These are phyloP conservation scores for Piloderma croceum DNA, from an alignment of 768 basidiomycete genomes.

Conservation along the genomic window DNA sequence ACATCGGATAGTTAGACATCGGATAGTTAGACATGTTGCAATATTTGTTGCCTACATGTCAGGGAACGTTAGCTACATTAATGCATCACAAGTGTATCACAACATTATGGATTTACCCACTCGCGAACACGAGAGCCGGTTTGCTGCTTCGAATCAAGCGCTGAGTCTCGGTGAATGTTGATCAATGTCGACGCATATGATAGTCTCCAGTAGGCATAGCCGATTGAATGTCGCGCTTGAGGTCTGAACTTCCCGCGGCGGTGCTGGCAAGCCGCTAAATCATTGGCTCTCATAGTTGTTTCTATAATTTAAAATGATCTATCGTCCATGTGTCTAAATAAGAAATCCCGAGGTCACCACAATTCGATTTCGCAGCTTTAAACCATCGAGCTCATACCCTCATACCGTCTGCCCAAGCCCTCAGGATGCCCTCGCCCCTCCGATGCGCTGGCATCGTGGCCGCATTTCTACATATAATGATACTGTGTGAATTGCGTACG, in stretches of 20 bases:
- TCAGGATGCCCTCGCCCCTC: conserved; percentile 58
- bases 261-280: neutral
- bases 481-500: conserved; percentile 62
- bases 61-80: neutral
- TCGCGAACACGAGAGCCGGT: neutral
- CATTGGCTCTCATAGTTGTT: neutral
- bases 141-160: neutral
- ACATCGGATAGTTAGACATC: neutral
- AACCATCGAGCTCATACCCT: neutral
- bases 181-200: too few relatives aligned
- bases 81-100: neutral
- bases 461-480: conserved; percentile 66
- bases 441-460: conserved; percentile 53
- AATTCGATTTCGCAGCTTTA: too few relatives aligned
- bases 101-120: neutral
- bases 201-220: neutral
- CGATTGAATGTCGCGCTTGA: neutral
- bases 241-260: neutral
- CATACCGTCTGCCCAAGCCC: conserved; percentile 65
- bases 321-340: neutral
- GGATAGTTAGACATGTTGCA: neutral
- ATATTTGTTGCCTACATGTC: neutral
- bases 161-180: neutral
- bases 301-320: neutral
- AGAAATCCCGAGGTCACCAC: too few relatives aligned